Evolutionary conservation across 768 basidiomycete species (phyloP), one percentile per base, ranked within the genome.

Genomic region (Amanita jacksonii): DNA sequence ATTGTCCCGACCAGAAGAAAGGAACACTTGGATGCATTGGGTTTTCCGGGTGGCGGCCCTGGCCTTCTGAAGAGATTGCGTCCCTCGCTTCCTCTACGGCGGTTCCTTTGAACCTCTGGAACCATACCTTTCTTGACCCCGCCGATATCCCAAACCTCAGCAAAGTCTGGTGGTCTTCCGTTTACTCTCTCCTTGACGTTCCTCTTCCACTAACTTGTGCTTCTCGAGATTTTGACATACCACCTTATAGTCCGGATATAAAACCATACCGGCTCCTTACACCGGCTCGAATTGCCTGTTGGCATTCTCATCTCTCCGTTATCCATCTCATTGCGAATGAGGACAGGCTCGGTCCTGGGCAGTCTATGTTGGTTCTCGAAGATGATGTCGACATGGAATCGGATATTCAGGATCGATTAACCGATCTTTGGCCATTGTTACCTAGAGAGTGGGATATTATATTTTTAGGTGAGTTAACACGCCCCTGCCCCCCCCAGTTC

Each of bases 371-470:
- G 7, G 67, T 87, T n/a, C 63, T 86, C 5, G 85, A 87, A 58
- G 86, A 87, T 54, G 86, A 88, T 49, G 63, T 88, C 8, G 81
- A 88, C 54, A 79, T 86, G 74, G 85, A 88, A 61, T 64, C 58
- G 23, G 74, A 85, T 50, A 70, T 82, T 9, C 51, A 61, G 4
- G 43, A 53, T 12, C 69, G 73, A 20, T 54, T 72, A 15, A 41
- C 16, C 25, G 30, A 43, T n/a, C 49, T 81, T 30, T 83, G 79
- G 81, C 41, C 49, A 3, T 55, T 57, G 7, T 56, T 87, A 22
- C 85, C 85, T 5, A 32, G 27, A 1, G 66, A 73, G 12, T 87
- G 85, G 85, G 85, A 86, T 51, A 70, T 86, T 18, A 70, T 87
- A 13, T 83, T 81, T 51, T 61, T 87, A 50, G 84, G 83, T 79